These are phyloP conservation scores for Bryopsis sp. DNA, from an alignment of 139 green algal species.

Conservation along the genomic window DNA sequence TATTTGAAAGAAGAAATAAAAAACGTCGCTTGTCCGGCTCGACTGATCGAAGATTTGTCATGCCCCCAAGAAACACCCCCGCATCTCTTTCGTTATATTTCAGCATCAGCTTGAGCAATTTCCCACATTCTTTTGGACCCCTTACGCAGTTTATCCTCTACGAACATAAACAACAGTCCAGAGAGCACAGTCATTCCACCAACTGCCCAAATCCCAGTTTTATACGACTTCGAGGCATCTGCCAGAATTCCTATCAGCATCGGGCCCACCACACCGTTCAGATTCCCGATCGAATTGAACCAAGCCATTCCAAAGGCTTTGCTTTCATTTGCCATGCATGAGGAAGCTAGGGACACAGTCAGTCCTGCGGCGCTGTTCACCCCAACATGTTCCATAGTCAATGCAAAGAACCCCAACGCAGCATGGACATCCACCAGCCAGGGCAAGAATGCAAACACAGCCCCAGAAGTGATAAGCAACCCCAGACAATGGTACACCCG, in stretches of 20 bases:
- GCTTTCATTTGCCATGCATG: neutral
- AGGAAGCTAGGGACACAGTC: neutral
- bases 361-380: neutral
- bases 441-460: neutral
- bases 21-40: too few species aligned
- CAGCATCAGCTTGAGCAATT: too few species aligned
- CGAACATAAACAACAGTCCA: too few species aligned
- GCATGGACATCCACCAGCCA: neutral
- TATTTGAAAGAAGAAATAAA: too few species aligned
- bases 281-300: neutral
- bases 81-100: too few species aligned
- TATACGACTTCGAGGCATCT: neutral
- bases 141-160: too few species aligned
- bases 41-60: too few species aligned
- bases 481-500: neutral
- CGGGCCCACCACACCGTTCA: neutral
- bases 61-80: too few species aligned
- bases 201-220: too few species aligned
- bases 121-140: too few species aligned
- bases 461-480: neutral
- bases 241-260: neutral
- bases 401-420: neutral
- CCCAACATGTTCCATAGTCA: neutral
- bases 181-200: too few species aligned
- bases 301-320: neutral